phyloP scores from a whole-genome alignment of 768 basidiomycete species.

The Mycena venus region DNA sequence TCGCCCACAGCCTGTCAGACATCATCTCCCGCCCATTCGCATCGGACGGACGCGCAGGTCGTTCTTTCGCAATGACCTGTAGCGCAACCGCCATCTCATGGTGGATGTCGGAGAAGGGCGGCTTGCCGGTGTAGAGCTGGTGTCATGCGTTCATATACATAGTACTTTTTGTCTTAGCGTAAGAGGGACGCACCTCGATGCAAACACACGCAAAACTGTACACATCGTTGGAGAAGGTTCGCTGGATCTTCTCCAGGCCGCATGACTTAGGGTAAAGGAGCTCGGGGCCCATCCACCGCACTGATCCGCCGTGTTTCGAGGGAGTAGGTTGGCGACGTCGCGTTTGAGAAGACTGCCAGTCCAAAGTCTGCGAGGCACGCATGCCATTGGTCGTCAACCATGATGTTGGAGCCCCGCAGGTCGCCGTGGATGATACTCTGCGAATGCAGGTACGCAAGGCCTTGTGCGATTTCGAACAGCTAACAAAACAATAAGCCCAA shows the following conservation, averaged over 20 bases:
- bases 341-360: constrained; percentile 40
- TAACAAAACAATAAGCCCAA: too few species aligned
- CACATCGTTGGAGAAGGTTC: constrained; percentile 40
- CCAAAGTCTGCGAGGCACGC: constrained; percentile 44
- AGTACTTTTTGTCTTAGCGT: too few species aligned
- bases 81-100: constrained; percentile 37
- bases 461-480: constrained; percentile 49
- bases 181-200: constrained; percentile 34
- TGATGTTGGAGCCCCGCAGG: constrained; percentile 51
- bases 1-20: constrained; percentile 30
- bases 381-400: constrained; percentile 40
- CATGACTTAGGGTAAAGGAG: constrained; percentile 37
- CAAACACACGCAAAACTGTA: constrained; percentile 39
- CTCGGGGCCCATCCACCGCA: constrained; percentile 46
- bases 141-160: neutral
- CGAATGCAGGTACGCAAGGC: constrained; percentile 49
- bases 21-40: constrained; percentile 14
- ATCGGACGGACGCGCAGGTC: constrained; percentile 34
- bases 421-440: constrained; percentile 59
- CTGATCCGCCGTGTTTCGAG: constrained; percentile 32
- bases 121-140: constrained; percentile 36
- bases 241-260: constrained; percentile 26
- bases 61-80: constrained; percentile 33
- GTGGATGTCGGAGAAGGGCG: constrained; percentile 34
- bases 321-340: constrained; percentile 36